phyloP scores from a whole-genome alignment of 768 basidiomycete genomes.

The Rhodotorula diobovata region DNA sequence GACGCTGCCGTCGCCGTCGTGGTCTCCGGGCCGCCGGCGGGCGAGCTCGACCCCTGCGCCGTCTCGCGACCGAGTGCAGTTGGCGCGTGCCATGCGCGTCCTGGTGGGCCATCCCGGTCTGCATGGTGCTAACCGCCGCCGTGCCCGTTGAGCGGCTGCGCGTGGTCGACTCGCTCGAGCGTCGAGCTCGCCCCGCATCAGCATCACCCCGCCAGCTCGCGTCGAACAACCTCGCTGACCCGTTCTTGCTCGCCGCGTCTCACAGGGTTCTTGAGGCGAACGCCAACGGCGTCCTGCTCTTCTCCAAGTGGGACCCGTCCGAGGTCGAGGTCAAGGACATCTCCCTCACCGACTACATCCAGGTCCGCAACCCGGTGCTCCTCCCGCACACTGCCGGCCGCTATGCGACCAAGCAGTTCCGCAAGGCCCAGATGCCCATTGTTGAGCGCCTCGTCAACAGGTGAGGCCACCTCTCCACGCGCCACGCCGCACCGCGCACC shows the following conservation, averaged over 20 bases:
- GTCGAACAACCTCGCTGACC: background rate
- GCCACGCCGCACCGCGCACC: no score
- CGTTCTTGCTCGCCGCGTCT: no score
- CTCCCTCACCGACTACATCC: conserved; percentile 98
- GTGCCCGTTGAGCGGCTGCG: no score
- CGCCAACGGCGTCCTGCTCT: conserved; percentile 70
- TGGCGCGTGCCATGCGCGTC: no score
- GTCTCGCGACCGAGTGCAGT: no score
- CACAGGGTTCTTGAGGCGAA: conserved; percentile 48
- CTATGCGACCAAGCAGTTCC: conserved; percentile 99
- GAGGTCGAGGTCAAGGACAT: conserved; percentile 99
- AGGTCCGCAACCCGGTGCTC: conserved; percentile 55
- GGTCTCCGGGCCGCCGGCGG: no score
- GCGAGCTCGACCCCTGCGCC: no score
- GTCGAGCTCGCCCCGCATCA: no score
- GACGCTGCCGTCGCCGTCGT: no score
- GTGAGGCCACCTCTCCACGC: conserved; percentile 52
- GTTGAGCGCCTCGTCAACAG: conserved; percentile 98
- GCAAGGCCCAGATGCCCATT: conserved; percentile 99
- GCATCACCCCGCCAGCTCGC: background rate
- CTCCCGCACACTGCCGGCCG: conserved; percentile 81
- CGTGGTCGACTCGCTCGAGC: no score
- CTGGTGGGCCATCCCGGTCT: no score
- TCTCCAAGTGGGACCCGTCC: conserved; percentile 85
- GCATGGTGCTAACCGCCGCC: no score